Evolutionary conservation across 805 yeast genomes (phyloP).

Genomic region (Candida adriatica): DNA sequence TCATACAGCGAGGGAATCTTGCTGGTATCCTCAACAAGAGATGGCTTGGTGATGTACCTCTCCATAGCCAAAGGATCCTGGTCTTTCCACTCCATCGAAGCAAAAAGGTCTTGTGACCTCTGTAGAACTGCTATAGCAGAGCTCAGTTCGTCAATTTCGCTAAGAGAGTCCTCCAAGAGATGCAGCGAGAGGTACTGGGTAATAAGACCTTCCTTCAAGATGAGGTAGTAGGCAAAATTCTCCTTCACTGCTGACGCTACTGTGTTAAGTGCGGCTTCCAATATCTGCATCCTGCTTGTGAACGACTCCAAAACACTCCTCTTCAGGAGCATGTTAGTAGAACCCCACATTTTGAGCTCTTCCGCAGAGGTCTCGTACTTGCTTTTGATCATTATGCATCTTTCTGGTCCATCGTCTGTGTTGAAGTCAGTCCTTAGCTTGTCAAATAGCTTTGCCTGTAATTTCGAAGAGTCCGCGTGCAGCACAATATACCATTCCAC

Average conservation of each 20-base stretch:
- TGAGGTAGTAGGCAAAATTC: conserved; percentile 1
- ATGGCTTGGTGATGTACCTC: conserved; percentile 2
- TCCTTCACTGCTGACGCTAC: conserved; percentile 1
- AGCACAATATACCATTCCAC: conserved; percentile 60
- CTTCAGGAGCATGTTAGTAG: conserved; percentile 38
- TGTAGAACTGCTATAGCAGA: conserved; percentile 17
- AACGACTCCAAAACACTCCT: conserved; percentile 47
- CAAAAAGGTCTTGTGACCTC: conserved; percentile 1
- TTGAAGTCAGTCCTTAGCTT: conserved; percentile 49
- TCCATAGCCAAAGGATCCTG: conserved; percentile 5
- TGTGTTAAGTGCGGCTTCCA: conserved; percentile 1
- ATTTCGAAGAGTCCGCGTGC: conserved; percentile 33
- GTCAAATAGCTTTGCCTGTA: conserved; percentile 44
- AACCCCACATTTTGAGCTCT: conserved; percentile 45
- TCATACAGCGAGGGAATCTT: conserved; percentile 6
- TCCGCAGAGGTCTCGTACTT: conserved; percentile 25
- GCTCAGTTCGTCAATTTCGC: conserved; percentile 41
- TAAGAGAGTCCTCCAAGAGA: conserved; percentile 54
- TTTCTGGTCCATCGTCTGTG: conserved; percentile 9
- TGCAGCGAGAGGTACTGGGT: conserved; percentile 46
- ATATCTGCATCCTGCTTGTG: conserved; percentile 31
- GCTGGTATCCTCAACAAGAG: neutral
- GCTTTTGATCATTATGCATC: conserved; percentile 31
- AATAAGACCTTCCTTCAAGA: conserved; percentile 43
- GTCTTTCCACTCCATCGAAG: conserved; percentile 4